Conservation (phyloP, 495 filamentous ascomycete genomes). For the Neurospora africana region DNA sequence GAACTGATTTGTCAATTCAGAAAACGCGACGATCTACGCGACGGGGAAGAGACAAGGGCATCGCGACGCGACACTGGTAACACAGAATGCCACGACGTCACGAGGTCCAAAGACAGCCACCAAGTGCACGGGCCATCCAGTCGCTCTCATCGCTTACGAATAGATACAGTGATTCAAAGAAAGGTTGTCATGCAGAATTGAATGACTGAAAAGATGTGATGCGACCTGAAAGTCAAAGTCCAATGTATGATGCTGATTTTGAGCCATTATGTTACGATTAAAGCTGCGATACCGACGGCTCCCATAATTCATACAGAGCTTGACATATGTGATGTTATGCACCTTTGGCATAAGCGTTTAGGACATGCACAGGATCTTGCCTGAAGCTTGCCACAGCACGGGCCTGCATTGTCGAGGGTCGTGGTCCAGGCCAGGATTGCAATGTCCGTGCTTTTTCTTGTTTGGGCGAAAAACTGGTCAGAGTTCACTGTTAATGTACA, state of each 20-base stretch:
- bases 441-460: not conserved
- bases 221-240: not conserved
- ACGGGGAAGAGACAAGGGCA: conserved; percentile 4
- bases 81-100: conserved; percentile 16
- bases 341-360: not conserved
- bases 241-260: not conserved
- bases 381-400: not conserved
- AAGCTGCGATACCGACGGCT: not conserved
- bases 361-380: not conserved
- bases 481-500: not conserved
- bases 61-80: conserved; percentile 8
- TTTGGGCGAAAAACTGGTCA: not conserved
- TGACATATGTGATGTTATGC: not conserved
- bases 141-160: not conserved
- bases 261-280: not conserved
- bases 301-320: not conserved
- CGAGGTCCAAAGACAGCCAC: conserved; percentile 4
- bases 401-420: not conserved
- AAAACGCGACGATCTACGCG: conserved; percentile 15
- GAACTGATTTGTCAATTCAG: conserved; percentile 8
- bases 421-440: not conserved
- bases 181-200: not conserved
- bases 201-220: not conserved
- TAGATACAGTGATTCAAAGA: not conserved
- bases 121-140: not conserved